Evolutionary conservation across 306 rosid species (phyloP), one percentile per base, ranked within the genome.

Genomic region (Rosa multiflora): DNA sequence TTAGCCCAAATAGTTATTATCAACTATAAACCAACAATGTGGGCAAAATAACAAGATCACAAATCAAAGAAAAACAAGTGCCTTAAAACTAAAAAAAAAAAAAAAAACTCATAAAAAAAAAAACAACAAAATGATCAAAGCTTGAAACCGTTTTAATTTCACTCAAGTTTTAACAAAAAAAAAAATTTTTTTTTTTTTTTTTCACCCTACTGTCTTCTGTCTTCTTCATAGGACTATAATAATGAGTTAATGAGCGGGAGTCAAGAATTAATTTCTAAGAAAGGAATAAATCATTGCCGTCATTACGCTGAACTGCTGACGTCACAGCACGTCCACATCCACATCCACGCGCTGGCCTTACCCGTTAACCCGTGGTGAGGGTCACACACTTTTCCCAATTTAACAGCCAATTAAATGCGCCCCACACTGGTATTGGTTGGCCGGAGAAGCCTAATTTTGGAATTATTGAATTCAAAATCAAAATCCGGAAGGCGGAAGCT

Each of bases 401-500:
- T 17, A 14, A 37, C 23, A 35, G 37, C 5, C 15, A 37, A 64
- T 7, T 32, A 26, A 15, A 61, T 6, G 67, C 10, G 39, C 5
- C 39, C n/a, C 43, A 32, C n/a, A 13, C 11, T 2, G 13, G 13
- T 9, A 14, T 67, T 1, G 20, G 37, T 44, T 35, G 68, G 44
- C 71, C n/a, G 32, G 53, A 14, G 63, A n/a, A 66, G 47, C 51
- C 62, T 32, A 51, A 47, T 4, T 64, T 67, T 46, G 71, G 32
- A 20, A 63, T 17, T 6, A 35, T 21, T 1, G 35, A 10, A 78
- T 67, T 77, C 6, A 58, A 15, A 53, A 53, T 53, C 72, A 74
- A 59, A 83, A 26, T 62, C 42, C 68, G 68, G 37, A 61, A 10
- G 23, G 20, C 68, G 68, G 37, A 61, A 10, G 23, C 56, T 32